Percentiles rank a stretch among this genome's conserved stretches.
phyloP scores from a whole-genome alignment of 1,284 basidiomycete species.

The Rhizoctonia solani region DNA sequence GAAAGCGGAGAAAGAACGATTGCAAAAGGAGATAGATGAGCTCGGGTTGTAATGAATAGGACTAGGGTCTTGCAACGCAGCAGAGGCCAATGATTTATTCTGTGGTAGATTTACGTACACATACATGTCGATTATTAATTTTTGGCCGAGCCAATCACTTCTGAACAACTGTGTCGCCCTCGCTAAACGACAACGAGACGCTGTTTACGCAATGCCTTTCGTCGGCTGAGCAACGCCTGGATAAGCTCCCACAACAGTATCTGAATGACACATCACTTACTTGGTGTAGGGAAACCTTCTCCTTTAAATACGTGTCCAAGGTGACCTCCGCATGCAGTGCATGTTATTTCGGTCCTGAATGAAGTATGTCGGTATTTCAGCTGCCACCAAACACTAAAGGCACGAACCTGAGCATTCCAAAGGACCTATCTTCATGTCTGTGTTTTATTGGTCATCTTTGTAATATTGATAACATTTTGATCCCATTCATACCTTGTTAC shows the following conservation, averaged over 20 bases:
- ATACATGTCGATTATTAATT: no score
- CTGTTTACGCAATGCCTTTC: slow-evolving; percentile 93
- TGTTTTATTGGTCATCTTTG: slow-evolving; percentile 47
- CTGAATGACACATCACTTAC: slow-evolving; percentile 49
- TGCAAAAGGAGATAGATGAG: no score
- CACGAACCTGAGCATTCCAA: slow-evolving; percentile 52
- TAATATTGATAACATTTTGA: slow-evolving; percentile 42
- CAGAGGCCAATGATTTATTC: no score
- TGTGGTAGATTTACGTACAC: no score
- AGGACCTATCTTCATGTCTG: slow-evolving; percentile 62
- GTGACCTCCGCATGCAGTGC: slow-evolving; percentile 85
- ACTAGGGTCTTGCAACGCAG: neutral
- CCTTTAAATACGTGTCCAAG: slow-evolving; percentile 88
- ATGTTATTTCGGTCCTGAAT: slow-evolving; percentile 72
- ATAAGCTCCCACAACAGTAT: slow-evolving; percentile 27
- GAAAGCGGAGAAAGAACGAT: no score
- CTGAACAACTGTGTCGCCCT: slow-evolving; percentile 48
- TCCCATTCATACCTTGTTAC: slow-evolving; percentile 56
- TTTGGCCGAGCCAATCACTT: neutral
- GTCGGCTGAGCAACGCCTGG: slow-evolving; percentile 55
- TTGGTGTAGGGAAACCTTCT: slow-evolving; percentile 57
- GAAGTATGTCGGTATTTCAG: neutral
- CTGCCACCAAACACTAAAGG: neutral
- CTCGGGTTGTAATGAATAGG: no score
- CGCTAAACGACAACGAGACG: slow-evolving; percentile 77